These are phyloP conservation scores for Phoma sp. DNA, from an alignment of 2,329 filamentous ascomycete species.

Conservation along the genomic window DNA sequence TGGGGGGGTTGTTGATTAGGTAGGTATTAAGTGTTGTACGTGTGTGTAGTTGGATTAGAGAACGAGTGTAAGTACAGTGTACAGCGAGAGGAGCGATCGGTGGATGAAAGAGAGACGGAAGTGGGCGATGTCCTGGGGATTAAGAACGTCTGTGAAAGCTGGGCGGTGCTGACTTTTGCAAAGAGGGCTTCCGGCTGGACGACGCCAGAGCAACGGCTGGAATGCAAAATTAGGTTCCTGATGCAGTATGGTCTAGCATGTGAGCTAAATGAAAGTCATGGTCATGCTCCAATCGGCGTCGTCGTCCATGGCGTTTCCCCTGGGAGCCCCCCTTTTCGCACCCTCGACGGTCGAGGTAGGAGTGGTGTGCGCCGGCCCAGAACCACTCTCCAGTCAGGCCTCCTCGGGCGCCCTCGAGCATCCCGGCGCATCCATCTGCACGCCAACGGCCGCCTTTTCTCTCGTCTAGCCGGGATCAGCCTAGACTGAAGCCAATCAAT, in stretches of 20 bases:
- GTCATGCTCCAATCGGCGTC: slow-evolving; percentile 32
- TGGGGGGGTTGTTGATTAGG: slow-evolving; percentile 24
- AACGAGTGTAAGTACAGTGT: slow-evolving; percentile 39
- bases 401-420: slow-evolving; percentile 16
- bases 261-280: slow-evolving; percentile 28
- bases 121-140: slow-evolving; percentile 21
- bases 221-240: slow-evolving; percentile 40
- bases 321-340: slow-evolving; percentile 29
- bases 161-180: slow-evolving; percentile 35
- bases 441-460: slow-evolving; percentile 33
- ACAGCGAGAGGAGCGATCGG: slow-evolving; percentile 29
- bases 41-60: slow-evolving; percentile 25
- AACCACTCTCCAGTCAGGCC: slow-evolving; percentile 18
- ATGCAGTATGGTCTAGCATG: slow-evolving; percentile 26
- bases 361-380: slow-evolving; percentile 21
- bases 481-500: slow-evolving; percentile 33
- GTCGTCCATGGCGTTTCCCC: slow-evolving; percentile 2
- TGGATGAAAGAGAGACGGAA: slow-evolving; percentile 25
- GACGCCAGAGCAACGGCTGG: slow-evolving; percentile 41
- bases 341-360: slow-evolving; percentile 17
- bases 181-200: slow-evolving; percentile 26
- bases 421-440: slow-evolving; percentile 26
- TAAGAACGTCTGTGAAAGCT: slow-evolving; percentile 12
- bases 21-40: slow-evolving; percentile 21
- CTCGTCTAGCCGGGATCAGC: slow-evolving; percentile 28